Evolutionary conservation across 495 filamentous ascomycete genomes (phyloP), one percentile per base, ranked within the genome.

Genomic region (Talaromyces liani): DNA sequence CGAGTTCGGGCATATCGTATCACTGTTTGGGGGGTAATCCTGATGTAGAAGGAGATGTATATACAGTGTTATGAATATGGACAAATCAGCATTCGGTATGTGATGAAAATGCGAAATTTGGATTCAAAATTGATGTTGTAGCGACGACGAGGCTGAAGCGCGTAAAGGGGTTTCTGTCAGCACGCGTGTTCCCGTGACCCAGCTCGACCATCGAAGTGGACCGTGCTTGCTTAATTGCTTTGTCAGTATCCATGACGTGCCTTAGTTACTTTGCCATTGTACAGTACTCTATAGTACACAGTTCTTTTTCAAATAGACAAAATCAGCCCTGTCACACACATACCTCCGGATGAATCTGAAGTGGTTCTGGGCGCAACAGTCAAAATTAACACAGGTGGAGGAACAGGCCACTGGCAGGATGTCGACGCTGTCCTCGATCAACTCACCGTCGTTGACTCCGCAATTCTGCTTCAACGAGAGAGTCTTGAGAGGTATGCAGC

Each of bases 401-500:
- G 66, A 65, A 54, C 34, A 54, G 54, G 64, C 58, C 54, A 59
- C 59, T 56, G 59, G 58, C 34, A 78, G 66, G 63, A 94, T 94
- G 90, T 80, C 87, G 49, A 77, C 82, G 64, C 77, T 85, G 27
- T 77, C 84, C 9, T 74, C 75, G 27, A 77, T 72, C 2, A 75
- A 80, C 25, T 77, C 79, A 54, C 91, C 92, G 4, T 69, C 70
- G 49, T 79, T 98, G 56, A 93, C 84, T 29, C 92, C 93, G 18
- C 90, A 93, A 72, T 94, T 98, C 69, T 98, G 94, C 73, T 98
- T 98, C 79, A 88, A 92, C 57, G 91, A 93, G 56, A 83, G 85
- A 29, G 83, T 90, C 12, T 80, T 98, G 34, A 82, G 87, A 91
- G 93, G 94, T 92, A 76, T 63, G 33, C 22, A 63, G 34, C 57